Evolutionary conservation across 495 filamentous ascomycete species (phyloP).

Genomic region (Aspergillus ostianus): DNA sequence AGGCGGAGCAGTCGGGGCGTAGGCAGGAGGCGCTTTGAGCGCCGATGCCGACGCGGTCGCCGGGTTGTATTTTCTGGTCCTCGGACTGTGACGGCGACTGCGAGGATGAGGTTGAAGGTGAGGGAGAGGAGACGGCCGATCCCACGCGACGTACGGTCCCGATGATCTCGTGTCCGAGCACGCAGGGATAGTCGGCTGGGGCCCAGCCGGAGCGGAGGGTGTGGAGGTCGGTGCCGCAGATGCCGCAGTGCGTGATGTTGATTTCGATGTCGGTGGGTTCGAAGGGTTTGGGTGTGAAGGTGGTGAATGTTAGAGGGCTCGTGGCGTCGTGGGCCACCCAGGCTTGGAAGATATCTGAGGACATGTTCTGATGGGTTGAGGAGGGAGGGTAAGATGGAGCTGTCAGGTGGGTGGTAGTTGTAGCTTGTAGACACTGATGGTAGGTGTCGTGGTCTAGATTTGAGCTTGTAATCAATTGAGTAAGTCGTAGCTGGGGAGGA

Average conservation of each 20-base stretch:
- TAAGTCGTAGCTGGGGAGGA: no score
- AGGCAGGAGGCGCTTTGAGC: constrained; percentile 74
- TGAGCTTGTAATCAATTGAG: not conserved
- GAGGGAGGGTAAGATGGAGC: constrained; percentile 9
- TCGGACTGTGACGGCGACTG: constrained; percentile 42
- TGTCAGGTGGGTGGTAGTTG: constrained; percentile 8
- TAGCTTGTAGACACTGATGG: constrained; percentile 2
- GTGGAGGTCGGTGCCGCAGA: constrained; percentile 80
- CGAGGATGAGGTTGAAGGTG: constrained; percentile 57
- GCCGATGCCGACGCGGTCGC: constrained; percentile 84
- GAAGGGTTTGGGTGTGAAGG: constrained; percentile 77
- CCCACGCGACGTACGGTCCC: constrained; percentile 73
- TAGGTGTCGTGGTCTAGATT: not conserved
- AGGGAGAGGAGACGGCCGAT: constrained; percentile 30
- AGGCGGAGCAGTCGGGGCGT: constrained; percentile 65
- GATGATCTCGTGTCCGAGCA: constrained; percentile 84
- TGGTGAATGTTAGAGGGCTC: constrained; percentile 68
- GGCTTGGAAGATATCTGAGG: constrained; percentile 64
- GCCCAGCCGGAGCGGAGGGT: constrained; percentile 74
- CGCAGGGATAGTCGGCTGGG: constrained; percentile 65
- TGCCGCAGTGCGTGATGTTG: constrained; percentile 71
- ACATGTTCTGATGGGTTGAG: constrained; percentile 8
- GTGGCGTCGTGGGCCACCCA: constrained; percentile 73
- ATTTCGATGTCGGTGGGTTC: constrained; percentile 68
- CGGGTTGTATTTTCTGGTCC: constrained; percentile 52